Base-by-base conservation (phyloP, 768 basidiomycete species). In the Lactarius vividus region DNA sequence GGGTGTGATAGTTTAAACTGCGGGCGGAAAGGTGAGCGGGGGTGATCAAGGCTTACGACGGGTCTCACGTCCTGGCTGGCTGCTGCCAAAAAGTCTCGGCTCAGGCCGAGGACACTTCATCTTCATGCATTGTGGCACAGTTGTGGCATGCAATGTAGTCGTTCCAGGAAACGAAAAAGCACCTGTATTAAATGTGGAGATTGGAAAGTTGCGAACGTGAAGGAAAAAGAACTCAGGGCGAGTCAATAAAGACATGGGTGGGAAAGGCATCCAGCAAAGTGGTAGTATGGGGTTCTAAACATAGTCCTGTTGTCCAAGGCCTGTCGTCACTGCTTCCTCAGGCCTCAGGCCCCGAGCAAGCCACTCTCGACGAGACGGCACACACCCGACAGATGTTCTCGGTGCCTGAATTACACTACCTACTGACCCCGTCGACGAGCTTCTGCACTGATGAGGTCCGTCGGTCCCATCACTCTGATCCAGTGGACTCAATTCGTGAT, bases 1-100 rank as follows among this genome's bases (percentile, higher is more conserved):
- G 65, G 56, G n/a, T 52, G 56, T 53, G 29, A 58, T 58, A 31
- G 23, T 23, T 62, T 62, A 62, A 52, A n/a, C 54, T 49, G 39
- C 39, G 5, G 23, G n/a, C 40, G 31, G 37, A 26, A 40, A 6
- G 46, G 18, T 37, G 11, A 20, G 49, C 44, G 57, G 57, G 63
- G 53, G 57, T 39, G n/a, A n/a, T n/a, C n/a, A 59, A 59, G 57
- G 15, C 40, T 42, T 18, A 7, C 40, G 18, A 44, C 2, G 10
- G n/a, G n/a, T 9, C n/a, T 13, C 20, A n/a, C n/a, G 23, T 23
- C 46, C 46, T 13, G 23, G 46, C 37, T 13, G 23, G 46, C 23
- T 46, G 11, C 44, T 49, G 46, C 23, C 23, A 46, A 20, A 10
- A 26, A 26, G 23, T 11, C 13, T 15, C 23, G 46, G 46, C 46